Base-by-base conservation (phyloP, 345 rosid genomes). In the Brassica napus region DNA sequence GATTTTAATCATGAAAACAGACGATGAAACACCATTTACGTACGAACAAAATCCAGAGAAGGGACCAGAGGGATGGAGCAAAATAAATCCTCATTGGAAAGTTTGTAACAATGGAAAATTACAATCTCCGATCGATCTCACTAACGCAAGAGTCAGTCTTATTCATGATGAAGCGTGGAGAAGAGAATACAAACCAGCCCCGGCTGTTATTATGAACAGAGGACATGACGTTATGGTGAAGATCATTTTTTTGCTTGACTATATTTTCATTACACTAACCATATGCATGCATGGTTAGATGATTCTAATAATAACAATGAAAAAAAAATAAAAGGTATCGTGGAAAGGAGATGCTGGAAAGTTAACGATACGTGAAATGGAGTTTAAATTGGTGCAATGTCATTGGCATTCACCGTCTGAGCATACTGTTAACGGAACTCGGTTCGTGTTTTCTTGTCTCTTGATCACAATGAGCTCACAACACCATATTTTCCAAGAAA, bases 331-430 rank as follows among this genome's bases (percentile, higher is more conserved):
- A 54, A 79, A 94, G 94, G 85, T 94, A 18, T 42, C 6, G 1
- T 90, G 94, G 98, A 86, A 83, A 76, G 92, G 87, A 30, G 85
- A 89, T 65, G 94, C 96, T 0, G 94, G 97, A 30, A 65, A 84
- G 21, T 68, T 91, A 47, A 80, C 12, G 44, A 82, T 93, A 11
- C 82, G 87, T 24, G 80, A 80, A 26, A 88, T 88, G 4, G 26
- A 47, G 23, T 91, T 82, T 83, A 82, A 79, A 3, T 71, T 90
- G 49, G 3, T 59, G 4, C 92, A 90, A 21, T 84, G 86, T 5
- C 95, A 91, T 57, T 91, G 93, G 94, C 97, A 89, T 79, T 62
- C 89, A 5, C 93, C 94, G 0, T 84, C 97, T 2, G 93, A 91
- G 74, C 94, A 93, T 54, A 82, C 84, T 4, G 26, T 91, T 69